Evolutionary conservation across 257 asterid genomes (phyloP).

Genomic region (Fraxinus anomala): DNA sequence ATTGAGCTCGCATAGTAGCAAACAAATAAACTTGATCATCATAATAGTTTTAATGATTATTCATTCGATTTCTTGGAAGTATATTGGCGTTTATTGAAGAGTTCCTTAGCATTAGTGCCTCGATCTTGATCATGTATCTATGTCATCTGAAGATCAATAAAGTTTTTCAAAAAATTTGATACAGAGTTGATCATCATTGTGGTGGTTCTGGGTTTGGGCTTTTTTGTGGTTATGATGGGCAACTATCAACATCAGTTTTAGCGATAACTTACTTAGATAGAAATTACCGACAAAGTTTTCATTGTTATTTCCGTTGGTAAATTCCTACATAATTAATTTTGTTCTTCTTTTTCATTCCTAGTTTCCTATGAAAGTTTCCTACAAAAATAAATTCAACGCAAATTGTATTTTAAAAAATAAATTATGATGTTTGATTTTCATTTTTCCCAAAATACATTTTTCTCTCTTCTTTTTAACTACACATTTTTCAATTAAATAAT

Average conservation of each 20-base stretch:
- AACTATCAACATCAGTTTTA: neutral
- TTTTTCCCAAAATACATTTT: no score
- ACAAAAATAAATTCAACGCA: no score
- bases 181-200: neutral
- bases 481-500: no score
- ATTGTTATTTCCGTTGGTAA: no score
- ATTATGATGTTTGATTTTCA: no score
- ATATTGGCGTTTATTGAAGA: slow-evolving; percentile 35
- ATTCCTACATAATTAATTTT: no score
- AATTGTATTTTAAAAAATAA: no score
- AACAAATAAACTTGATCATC: slow-evolving; percentile 15
- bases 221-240: slow-evolving; percentile 19
- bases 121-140: slow-evolving; percentile 36
- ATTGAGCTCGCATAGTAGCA: neutral
- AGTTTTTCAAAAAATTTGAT: slow-evolving; percentile 18
- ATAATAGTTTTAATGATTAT: slow-evolving; percentile 20
- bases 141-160: slow-evolving; percentile 36
- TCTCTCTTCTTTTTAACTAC: no score
- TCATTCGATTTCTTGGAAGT: slow-evolving; percentile 26
- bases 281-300: no score
- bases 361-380: no score
- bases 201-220: slow-evolving; percentile 22
- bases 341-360: no score
- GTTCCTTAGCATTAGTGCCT: slow-evolving; percentile 12
- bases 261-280: no score